Evolutionary conservation across 2,329 filamentous ascomycete genomes (phyloP), one percentile per base, ranked within the genome.

Genomic region (Cladophialophora exuberans): DNA sequence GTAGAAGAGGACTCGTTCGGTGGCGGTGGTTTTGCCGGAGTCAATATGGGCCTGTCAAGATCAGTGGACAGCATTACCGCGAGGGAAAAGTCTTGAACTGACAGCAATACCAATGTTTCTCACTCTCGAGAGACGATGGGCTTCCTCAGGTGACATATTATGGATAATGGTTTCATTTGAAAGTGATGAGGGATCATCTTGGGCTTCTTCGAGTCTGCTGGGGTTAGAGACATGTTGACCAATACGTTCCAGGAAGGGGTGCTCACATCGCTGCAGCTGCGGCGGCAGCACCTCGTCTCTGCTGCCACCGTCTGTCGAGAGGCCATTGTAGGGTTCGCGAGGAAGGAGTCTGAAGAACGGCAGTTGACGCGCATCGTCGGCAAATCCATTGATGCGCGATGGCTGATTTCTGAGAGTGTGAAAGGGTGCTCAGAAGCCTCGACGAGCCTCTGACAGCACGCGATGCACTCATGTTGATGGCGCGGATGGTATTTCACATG

Each of bases 91-190:
- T 6, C 15, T 38, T 39, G 31, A 6, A 26, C 74, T 83, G 55
- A 84, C 91, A 88, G 94, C 94, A 78, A 99, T 99, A 76, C 94
- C 94, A 73, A 99, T 99, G 73, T 99, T 99, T 62, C 94, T 85
- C 56, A 97, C 89, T 75, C 83, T 85, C 48, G 87, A 84, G 61
- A 99, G 75, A 59, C 93, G 84, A 60, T 85, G 81, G 54, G 84
- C 85, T 75, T 99, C 94, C 57, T 86, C 83, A 26, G 89, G 84
- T 65, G 86, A 84, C 73, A 97, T 86, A 69, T 91, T 92, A 64
- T 88, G 84, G 49, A 91, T 86, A 60, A 95, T 87, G 15, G 80
- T 79, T 53, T 84, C 79, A 69, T 86, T 83, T 2, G 82, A 78
- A 47, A 87, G 73, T 39, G 73, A 70, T 36, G 78, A 76, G 6